phyloP scores from a whole-genome alignment of 345 rosid species.

The Gossypium turneri region DNA sequence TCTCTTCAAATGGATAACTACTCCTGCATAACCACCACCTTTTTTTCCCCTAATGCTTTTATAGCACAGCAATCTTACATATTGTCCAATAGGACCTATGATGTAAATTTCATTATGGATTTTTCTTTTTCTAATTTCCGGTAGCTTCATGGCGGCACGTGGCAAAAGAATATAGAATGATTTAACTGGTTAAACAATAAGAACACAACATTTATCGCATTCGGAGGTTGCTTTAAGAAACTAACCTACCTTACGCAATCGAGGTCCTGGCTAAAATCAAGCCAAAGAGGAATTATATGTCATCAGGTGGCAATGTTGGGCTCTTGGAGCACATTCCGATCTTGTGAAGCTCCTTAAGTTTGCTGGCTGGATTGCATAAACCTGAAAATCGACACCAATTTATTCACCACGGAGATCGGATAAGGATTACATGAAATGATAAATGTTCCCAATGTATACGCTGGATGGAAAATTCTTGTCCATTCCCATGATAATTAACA shows the following conservation, averaged over 20 bases:
- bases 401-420: not conserved
- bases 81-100: not conserved
- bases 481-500: not conserved
- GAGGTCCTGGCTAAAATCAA: not conserved
- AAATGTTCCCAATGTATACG: not conserved
- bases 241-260: not conserved
- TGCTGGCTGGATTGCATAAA: constrained; percentile 57
- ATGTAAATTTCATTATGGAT: not conserved
- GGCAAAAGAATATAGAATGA: constrained; percentile 5
- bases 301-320: constrained; percentile 65
- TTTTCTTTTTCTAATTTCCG: not conserved
- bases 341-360: constrained; percentile 64
- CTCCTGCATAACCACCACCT: not conserved
- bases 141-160: not conserved
- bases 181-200: not conserved
- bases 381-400: constrained; percentile 36
- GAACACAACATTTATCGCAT: not conserved
- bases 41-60: not conserved
- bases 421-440: not conserved
- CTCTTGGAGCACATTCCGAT: constrained; percentile 66
- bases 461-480: not conserved
- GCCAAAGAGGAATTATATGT: constrained; percentile 15
- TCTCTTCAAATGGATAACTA: not conserved
- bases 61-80: not conserved
- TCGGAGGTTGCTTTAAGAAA: constrained; percentile 3